phyloP scores from a whole-genome alignment of 208 protist species.

The Wallacemonas sp. region DNA sequence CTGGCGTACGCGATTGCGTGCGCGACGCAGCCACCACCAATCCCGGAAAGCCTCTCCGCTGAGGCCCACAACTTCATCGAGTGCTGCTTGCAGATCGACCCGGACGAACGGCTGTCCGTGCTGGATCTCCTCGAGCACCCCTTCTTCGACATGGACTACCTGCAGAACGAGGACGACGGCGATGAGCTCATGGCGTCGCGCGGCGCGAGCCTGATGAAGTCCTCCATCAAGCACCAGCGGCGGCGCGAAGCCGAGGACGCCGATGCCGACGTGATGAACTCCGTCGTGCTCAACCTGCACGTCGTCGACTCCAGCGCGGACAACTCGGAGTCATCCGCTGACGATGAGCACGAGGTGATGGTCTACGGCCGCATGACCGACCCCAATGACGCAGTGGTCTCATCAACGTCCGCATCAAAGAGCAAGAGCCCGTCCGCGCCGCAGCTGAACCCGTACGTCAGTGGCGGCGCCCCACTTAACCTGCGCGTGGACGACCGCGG shows the following conservation, averaged over 20 bases:
- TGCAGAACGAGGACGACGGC: conserved; percentile 32
- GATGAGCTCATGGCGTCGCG: conserved; percentile 47
- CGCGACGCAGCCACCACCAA: conserved; percentile 52
- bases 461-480: no score
- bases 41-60: conserved; percentile 55
- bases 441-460: conserved; percentile 29
- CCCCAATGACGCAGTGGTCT: not conserved
- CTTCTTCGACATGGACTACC: conserved; percentile 63
- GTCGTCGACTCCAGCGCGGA: conserved; percentile 3
- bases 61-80: conserved; percentile 70
- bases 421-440: conserved; percentile 36
- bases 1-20: conserved; percentile 66
- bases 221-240: conserved; percentile 17
- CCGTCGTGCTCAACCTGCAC: conserved; percentile 5
- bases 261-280: conserved; percentile 9
- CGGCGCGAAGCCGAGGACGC: not conserved
- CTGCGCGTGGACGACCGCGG: no score
- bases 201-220: conserved; percentile 33
- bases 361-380: conserved; percentile 3
- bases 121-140: conserved; percentile 70
- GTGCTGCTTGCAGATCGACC: conserved; percentile 60
- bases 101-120: conserved; percentile 55
- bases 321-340: not conserved
- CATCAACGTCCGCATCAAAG: conserved; percentile 21
- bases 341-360: not conserved